Evolutionary conservation across 1,284 basidiomycete species (phyloP), one percentile per base, ranked within the genome.

Genomic region (Apiotrichum sp.): DNA sequence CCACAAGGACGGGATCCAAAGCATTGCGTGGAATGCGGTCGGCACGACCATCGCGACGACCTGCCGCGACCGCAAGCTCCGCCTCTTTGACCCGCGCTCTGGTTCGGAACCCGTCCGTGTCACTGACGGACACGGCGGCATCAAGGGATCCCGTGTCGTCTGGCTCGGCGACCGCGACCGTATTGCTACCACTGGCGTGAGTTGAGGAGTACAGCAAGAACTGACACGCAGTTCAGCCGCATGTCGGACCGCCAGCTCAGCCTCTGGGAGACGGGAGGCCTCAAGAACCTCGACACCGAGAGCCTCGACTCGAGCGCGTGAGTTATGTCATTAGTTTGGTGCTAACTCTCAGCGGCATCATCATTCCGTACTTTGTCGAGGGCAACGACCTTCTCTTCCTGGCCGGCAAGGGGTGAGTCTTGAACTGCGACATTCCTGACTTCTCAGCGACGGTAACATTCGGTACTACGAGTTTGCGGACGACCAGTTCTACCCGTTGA

Each of bases 311-410:
- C 92, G 73, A 88, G 86, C 54, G 84, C 90, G 66, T 74, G 46
- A 56, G 70, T 65, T 3, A 29, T n/a, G n/a, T 35, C 36, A 3
- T 3, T 29, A n/a, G n/a, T 13, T 22, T 45, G 16, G 35, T 22
- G 5, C 7, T 34, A 74, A 81, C 89, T 58, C 84, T 16, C 39
- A 71, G 69, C 16, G 93, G 95, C 49, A 90, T 97, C 41, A 77
- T 96, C 52, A 97, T 98, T 91, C 95, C 95, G 1, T 97, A 95
- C 84, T 98, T 90, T 85, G 86, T 84, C 47, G 93, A 97, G 56
- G 81, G 80, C 65, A 96, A 95, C 77, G 87, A 89, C 61, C 86
- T 98, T 56, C 80, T 97, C 58, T 97, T 97, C 84, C 82, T 98
- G 59, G 92, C 81, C 39, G 81, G 81, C 51, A 83, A 83, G 69